Evolutionary conservation across 176 grass and related monocot genomes (phyloP).

Genomic region (Phoenix dactylifera): DNA sequence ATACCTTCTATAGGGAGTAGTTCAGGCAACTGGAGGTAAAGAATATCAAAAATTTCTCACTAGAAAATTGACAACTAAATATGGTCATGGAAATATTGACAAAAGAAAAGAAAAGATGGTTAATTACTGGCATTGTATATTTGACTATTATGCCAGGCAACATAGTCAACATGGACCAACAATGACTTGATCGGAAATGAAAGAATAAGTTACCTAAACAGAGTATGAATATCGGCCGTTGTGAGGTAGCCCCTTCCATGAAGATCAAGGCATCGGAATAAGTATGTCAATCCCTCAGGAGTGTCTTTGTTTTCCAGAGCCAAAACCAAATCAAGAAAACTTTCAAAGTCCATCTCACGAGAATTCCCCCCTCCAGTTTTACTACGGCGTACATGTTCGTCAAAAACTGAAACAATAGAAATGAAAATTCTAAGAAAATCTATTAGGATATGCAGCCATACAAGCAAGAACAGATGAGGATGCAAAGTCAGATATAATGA

Average conservation of each 20-base stretch:
- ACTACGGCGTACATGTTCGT: slow-evolving; percentile 83
- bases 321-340: slow-evolving; percentile 98
- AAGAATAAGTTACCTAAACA: slow-evolving; percentile 57
- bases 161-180: too few relatives aligned
- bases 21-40: too few relatives aligned
- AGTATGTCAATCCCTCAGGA: slow-evolving; percentile 87
- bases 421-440: not conserved
- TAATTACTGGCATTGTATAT: not conserved
- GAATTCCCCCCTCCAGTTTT: slow-evolving; percentile 83
- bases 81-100: not conserved
- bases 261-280: slow-evolving; percentile 94
- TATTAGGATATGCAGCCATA: too few relatives aligned
- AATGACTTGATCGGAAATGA: not conserved
- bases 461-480: too few relatives aligned
- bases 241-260: slow-evolving; percentile 89
- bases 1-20: too few relatives aligned
- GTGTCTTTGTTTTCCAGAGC: slow-evolving; percentile 98
- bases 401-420: slow-evolving; percentile 64
- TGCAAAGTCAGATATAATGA: too few relatives aligned
- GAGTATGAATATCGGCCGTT: slow-evolving; percentile 85
- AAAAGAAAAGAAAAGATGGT: not conserved
- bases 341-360: slow-evolving; percentile 98
- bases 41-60: too few relatives aligned
- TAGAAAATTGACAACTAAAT: too few relatives aligned
- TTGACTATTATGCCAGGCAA: too few relatives aligned